These are phyloP conservation scores for Luffa acutangula DNA, from an alignment of 306 rosid species.

Conservation along the genomic window DNA sequence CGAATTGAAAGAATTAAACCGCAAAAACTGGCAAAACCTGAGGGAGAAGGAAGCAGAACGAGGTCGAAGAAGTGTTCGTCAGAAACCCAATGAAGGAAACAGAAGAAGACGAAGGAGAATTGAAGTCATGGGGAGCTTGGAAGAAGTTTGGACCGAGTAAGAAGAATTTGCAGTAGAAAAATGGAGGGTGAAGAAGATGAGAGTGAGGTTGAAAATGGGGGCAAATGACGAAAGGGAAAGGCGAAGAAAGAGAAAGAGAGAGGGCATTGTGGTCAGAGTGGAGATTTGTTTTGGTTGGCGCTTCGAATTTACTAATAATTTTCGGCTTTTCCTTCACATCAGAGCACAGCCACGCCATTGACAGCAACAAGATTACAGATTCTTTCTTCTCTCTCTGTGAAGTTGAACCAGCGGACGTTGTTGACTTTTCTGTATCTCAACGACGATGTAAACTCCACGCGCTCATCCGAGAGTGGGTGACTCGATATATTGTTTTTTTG, in stretches of 20 bases:
- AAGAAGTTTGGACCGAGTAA: neutral
- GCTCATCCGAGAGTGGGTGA: neutral
- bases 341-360: neutral
- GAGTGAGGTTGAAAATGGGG: neutral
- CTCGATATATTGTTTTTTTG: too few relatives aligned
- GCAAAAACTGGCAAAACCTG: neutral
- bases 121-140: neutral
- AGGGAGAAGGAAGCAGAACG: neutral
- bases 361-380: neutral
- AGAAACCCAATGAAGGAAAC: neutral
- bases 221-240: neutral
- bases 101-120: neutral
- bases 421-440: neutral
- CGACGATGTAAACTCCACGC: neutral
- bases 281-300: neutral
- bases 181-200: neutral
- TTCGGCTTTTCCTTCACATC: neutral
- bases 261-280: neutral
- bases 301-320: slow-evolving; percentile 4
- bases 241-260: neutral
- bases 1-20: neutral
- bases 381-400: neutral
- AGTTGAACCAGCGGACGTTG: neutral
- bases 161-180: neutral
- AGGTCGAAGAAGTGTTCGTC: neutral